These are phyloP conservation scores for Colletotrichum limetticola DNA, from an alignment of 2,329 filamentous ascomycete genomes.

Conservation along the genomic window DNA sequence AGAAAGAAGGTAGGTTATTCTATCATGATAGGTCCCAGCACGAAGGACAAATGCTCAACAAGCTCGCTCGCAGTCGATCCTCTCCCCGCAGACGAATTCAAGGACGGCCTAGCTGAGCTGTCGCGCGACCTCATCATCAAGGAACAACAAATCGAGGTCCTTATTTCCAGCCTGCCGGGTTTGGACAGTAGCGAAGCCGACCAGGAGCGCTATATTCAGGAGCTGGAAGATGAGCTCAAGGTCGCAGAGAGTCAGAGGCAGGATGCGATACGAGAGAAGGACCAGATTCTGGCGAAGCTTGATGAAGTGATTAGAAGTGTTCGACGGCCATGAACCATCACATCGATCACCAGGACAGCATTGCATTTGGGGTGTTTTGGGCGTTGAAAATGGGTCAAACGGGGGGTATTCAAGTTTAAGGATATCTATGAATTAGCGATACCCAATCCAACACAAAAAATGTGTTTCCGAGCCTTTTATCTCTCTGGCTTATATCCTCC, in stretches of 20 bases:
- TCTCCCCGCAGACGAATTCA: slow-evolving; percentile 71
- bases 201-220: slow-evolving; percentile 74
- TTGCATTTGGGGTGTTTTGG: slow-evolving; percentile 44
- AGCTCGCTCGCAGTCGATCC: slow-evolving; percentile 63
- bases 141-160: slow-evolving; percentile 83
- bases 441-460: slow-evolving; percentile 3
- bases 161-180: slow-evolving; percentile 81
- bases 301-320: slow-evolving; percentile 71
- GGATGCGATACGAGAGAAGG: slow-evolving; percentile 72
- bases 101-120: slow-evolving; percentile 75
- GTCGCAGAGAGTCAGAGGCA: slow-evolving; percentile 70
- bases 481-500: background rate
- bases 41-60: background rate
- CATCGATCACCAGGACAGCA: background rate
- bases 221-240: slow-evolving; percentile 73
- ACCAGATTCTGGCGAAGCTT: slow-evolving; percentile 68
- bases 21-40: background rate
- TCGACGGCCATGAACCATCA: slow-evolving; percentile 60
- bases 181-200: slow-evolving; percentile 82
- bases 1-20: slow-evolving; percentile 59
- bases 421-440: slow-evolving; percentile 15
- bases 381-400: slow-evolving; percentile 7
- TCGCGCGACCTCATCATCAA: slow-evolving; percentile 81
- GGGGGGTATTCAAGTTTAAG: slow-evolving; percentile 9
- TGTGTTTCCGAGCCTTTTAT: background rate